Conservation (phyloP, 768 basidiomycete species). For the Collybia nuda region DNA sequence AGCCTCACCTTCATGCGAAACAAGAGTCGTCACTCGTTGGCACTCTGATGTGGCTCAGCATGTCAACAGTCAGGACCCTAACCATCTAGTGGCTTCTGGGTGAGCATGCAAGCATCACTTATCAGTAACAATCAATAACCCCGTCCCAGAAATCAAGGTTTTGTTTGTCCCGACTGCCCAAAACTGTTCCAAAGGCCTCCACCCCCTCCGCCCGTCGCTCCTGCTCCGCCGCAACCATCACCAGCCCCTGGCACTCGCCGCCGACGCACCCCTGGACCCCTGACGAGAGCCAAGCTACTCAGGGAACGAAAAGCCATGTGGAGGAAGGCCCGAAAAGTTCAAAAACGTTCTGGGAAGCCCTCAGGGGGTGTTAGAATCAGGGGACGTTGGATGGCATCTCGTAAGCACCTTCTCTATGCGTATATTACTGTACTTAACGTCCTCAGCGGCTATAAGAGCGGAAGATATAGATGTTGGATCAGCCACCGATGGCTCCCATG, state of each 20-base stretch:
- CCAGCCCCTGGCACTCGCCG: constrained; percentile 37
- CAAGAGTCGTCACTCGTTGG: constrained; percentile 56
- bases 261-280: constrained; percentile 33
- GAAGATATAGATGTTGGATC: constrained; percentile 42
- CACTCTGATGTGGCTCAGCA: constrained; percentile 44
- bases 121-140: too few relatives aligned
- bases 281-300: constrained; percentile 47
- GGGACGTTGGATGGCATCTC: constrained; percentile 59
- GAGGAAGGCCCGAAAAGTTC: constrained; percentile 42
- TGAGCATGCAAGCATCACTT: constrained; percentile 24
- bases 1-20: constrained; percentile 40
- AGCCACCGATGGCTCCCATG: constrained; percentile 59
- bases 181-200: constrained; percentile 47
- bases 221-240: constrained; percentile 41
- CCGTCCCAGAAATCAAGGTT: constrained; percentile 48
- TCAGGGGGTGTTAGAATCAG: constrained; percentile 48
- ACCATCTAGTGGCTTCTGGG: constrained; percentile 64
- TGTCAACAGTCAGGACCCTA: constrained; percentile 48
- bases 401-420: constrained; percentile 27
- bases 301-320: constrained; percentile 46
- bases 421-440: constrained; percentile 5
- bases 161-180: constrained; percentile 53
- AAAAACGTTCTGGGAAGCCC: constrained; percentile 27
- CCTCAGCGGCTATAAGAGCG: constrained; percentile 47
- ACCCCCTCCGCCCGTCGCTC: constrained; percentile 4